These are phyloP conservation scores for Colletotrichum magnum DNA, from an alignment of 2,329 filamentous ascomycete species.

Conservation along the genomic window DNA sequence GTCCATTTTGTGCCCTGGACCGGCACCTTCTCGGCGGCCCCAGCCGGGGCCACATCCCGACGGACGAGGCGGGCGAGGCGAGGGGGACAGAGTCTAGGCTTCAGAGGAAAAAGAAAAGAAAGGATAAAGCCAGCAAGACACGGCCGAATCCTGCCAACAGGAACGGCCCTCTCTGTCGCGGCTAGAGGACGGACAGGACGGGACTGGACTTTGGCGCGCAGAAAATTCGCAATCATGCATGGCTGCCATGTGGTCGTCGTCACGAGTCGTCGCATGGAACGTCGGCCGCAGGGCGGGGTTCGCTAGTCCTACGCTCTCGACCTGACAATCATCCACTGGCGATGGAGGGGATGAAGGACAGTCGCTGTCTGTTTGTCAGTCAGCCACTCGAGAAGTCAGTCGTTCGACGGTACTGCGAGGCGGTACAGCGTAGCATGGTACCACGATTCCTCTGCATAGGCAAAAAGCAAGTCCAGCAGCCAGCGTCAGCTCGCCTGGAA, in stretches of 20 bases:
- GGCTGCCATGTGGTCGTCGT: slow-evolving; percentile 20
- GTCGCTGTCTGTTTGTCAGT: no score
- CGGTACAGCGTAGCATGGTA: slow-evolving; percentile 10
- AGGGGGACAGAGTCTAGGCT: background rate
- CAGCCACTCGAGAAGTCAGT: background rate
- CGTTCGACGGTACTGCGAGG: background rate
- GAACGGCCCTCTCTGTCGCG: background rate
- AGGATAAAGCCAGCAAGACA: no score
- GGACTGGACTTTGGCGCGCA: background rate
- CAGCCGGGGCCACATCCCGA: slow-evolving; percentile 10
- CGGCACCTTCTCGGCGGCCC: slow-evolving; percentile 22
- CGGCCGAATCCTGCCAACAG: background rate
- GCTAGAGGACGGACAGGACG: background rate
- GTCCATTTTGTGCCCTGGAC: background rate
- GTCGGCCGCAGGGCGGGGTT: background rate
- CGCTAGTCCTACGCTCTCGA: no score
- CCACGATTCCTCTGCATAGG: slow-evolving; percentile 18
- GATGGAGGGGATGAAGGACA: no score
- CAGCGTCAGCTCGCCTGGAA: slow-evolving; percentile 7
- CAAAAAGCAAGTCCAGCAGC: slow-evolving; percentile 13
- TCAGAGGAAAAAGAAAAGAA: slow-evolving; percentile 1
- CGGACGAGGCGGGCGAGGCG: slow-evolving; percentile 9
- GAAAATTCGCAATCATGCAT: slow-evolving; percentile 4
- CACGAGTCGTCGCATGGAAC: background rate
- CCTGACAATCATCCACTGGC: no score